Evolutionary conservation across 2,329 filamentous ascomycete species (phyloP).

Genomic region (Sclerotinia subarctica): DNA sequence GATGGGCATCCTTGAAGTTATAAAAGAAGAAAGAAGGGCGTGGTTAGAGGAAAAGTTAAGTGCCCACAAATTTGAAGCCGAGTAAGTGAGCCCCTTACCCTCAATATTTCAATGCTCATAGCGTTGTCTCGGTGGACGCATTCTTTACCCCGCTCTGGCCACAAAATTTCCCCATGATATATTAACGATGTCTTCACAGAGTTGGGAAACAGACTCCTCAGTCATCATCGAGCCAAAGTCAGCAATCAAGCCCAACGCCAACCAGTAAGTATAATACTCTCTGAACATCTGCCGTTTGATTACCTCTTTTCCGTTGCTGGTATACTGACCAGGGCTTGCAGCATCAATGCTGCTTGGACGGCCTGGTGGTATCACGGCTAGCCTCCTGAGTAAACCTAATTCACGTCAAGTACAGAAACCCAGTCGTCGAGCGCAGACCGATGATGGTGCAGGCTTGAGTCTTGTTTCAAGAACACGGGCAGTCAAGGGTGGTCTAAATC

Average conservation of each 20-base stretch:
- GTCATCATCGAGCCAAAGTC: constrained; percentile 28
- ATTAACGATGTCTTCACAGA: constrained; percentile 19
- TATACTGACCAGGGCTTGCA: constrained; percentile 16
- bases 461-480: constrained; percentile 43
- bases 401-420: constrained; percentile 51
- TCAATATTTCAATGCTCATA: not conserved
- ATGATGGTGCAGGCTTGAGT: constrained; percentile 54
- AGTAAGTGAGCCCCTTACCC: constrained; percentile 8
- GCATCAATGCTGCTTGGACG: constrained; percentile 65
- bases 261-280: constrained; percentile 26
- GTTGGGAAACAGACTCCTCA: constrained; percentile 28
- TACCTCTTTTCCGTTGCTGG: not conserved
- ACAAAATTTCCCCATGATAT: not conserved
- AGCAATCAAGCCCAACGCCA: constrained; percentile 36
- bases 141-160: not conserved
- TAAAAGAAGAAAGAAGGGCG: constrained; percentile 79
- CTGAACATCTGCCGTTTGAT: not conserved
- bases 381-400: constrained; percentile 72
- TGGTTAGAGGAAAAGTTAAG: constrained; percentile 88
- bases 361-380: constrained; percentile 72
- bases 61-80: constrained; percentile 53
- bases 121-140: not conserved
- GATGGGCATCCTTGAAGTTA: constrained; percentile 91
- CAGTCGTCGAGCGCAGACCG: constrained; percentile 59
- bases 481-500: constrained; percentile 51